Base-by-base conservation (phyloP, 1,284 basidiomycete species). In the Fomitopsis schrenkii region DNA sequence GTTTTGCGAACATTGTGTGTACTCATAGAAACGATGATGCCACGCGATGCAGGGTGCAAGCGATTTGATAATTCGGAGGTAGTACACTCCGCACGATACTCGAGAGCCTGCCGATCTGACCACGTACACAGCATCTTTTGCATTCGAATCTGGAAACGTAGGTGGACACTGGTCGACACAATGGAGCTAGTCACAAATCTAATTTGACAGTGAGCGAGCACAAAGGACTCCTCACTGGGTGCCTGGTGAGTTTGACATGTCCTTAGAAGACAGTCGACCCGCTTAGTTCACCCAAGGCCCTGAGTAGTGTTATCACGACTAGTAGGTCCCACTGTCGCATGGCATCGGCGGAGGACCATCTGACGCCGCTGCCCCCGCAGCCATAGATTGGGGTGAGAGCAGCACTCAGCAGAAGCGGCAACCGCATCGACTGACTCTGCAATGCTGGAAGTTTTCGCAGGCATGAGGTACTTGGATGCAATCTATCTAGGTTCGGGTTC, bases 101-200 rank as follows among this genome's bases (percentile, higher is more conserved):
- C 5, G 45, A 26, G 45, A 10, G 26, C 55, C 60, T 5, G 55
- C 63, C 28, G 57, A 61, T 14, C 33, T 64, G 1, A 59, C 59
- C 8, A 9, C 56, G 64, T 55, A 60, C 62, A 9, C 14, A 57
- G 5, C 36, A 59, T 40, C 28, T 48, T 28, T 36, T 40, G 46
- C 26, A 4, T 10, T 9, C 48, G 40, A 2, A 26, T 35, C 33
- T 36, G 26, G 28, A 40, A 35, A 44, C 33, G 41, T 58, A 26
- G 26, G 48, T 50, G 3, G 15, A 3, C 30, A 17, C 10, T 17
- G 22, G 19, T 7, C 44, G 7, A n/a, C 10, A 22, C 14, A 12
- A 6, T 26, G 17, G 30, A 10, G 9, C 14, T 1, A 40, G 41
- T 3, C 0, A 22, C 22, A 22, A 22, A 22, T 22, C 7, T 33